phyloP scores from a whole-genome alignment of 768 basidiomycete species.

The Tricholoma matsutake region DNA sequence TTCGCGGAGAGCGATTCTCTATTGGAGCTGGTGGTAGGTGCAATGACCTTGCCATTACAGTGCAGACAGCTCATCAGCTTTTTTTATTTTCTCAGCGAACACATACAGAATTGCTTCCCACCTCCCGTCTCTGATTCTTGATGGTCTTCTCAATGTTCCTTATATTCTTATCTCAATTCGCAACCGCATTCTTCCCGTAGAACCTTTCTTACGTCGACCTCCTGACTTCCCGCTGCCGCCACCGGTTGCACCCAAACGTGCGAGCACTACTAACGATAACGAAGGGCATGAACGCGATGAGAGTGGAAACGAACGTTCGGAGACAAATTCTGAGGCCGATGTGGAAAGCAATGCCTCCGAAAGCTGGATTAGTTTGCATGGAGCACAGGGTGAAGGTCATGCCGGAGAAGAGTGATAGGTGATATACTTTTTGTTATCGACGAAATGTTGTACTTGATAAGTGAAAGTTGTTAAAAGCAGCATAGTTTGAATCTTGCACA shows the following conservation, averaged over 20 bases:
- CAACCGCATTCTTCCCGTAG: slow-evolving; percentile 53
- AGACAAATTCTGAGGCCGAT: slow-evolving; percentile 62
- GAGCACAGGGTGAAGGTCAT: slow-evolving; percentile 11
- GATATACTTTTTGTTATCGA: background rate
- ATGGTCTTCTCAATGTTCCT: slow-evolving; percentile 64
- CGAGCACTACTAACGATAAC: slow-evolving; percentile 10
- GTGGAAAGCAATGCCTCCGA: slow-evolving; percentile 58
- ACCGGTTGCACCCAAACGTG: slow-evolving; percentile 26
- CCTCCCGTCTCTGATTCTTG: slow-evolving; percentile 63
- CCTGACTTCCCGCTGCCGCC: slow-evolving; percentile 22
- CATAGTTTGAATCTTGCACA: background rate
- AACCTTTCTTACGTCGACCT: slow-evolving; percentile 34
- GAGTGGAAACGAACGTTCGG: slow-evolving; percentile 22
- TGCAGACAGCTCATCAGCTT: slow-evolving; percentile 7
- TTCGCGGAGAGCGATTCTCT: slow-evolving; percentile 65
- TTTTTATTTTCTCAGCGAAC: slow-evolving; percentile 41
- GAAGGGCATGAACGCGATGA: slow-evolving; percentile 8
- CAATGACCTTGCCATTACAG: background rate
- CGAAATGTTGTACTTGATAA: background rate
- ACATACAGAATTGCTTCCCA: slow-evolving; percentile 71
- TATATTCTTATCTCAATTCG: slow-evolving; percentile 60
- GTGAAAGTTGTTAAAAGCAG: background rate
- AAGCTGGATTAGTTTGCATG: slow-evolving; percentile 65
- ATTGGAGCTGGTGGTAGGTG: slow-evolving; percentile 75
- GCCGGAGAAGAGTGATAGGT: background rate